Percentiles rank a stretch among this genome's conserved stretches.
Evolutionary conservation across 139 green algal genomes (phyloP).

Genomic region (Picochlorum sp.): DNA sequence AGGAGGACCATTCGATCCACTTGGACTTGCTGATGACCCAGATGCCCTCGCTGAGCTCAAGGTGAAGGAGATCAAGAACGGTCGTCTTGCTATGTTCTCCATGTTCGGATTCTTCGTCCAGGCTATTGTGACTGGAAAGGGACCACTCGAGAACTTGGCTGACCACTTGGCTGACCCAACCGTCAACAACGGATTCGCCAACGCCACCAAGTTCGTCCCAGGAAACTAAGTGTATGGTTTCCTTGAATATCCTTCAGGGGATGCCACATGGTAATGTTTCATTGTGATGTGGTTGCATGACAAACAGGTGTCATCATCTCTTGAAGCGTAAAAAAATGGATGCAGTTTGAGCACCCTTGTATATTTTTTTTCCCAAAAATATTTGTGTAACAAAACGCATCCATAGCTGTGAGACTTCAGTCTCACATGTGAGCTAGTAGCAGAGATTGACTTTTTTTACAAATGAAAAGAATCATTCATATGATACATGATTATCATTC

Average conservation of each 20-base stretch:
- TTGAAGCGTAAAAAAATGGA: background rate
- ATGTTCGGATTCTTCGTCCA: slow-evolving; percentile 87
- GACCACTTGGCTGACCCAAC: slow-evolving; percentile 50
- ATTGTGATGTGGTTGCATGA: no score
- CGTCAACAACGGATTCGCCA: slow-evolving; percentile 58
- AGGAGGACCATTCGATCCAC: slow-evolving; percentile 78
- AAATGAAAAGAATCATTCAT: no score
- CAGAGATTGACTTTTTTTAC: no score
- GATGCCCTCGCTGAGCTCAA: slow-evolving; percentile 73
- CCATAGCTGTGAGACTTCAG: background rate
- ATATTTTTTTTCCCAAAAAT: background rate
- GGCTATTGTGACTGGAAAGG: slow-evolving; percentile 70
- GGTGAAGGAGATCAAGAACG: slow-evolving; percentile 96
- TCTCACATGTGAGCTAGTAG: no score
- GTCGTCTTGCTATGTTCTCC: slow-evolving; percentile 88
- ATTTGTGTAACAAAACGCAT: slow-evolving; percentile 1
- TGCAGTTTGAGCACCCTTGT: background rate
- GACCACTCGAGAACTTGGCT: slow-evolving; percentile 32
- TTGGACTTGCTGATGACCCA: slow-evolving; percentile 75
- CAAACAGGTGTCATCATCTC: no score
- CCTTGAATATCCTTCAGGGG: no score
- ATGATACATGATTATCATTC: no score
- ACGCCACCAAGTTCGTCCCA: slow-evolving; percentile 64
- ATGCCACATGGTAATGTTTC: no score
- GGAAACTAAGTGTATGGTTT: slow-evolving; percentile 11